Base-by-base conservation (phyloP, 2,329 filamentous ascomycete species). In the Shiraia sp. region DNA sequence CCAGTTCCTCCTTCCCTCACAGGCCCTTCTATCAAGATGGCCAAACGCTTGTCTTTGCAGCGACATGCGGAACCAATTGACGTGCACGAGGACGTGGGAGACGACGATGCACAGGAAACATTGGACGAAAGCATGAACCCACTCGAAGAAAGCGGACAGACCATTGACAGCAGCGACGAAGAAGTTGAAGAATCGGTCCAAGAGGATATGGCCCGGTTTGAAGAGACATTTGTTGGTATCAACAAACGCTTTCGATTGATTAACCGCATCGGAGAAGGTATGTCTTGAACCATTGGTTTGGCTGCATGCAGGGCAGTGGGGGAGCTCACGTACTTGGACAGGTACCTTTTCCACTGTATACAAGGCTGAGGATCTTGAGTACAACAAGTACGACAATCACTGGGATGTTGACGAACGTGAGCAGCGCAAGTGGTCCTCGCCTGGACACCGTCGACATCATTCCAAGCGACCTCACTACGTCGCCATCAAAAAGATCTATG, bases 401-500 rank as follows among this genome's bases (percentile, higher is more conserved):
- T 97, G 92, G 90, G 91, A 97, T 62, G 68, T 87, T 27, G 79
- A 81, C 32, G 84, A 79, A 51, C 82, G 85, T 29, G 79, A 83
- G 40, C 75, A 79, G 33, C 70, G 75, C n/a, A 80, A 82, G 59
- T 90, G 85, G 82, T 76, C 78, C 14, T 80, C 83, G n/a, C 86
- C 84, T n/a, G 82, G 84, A 1, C 65, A 82, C 9, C 24, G 86
- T 63, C 77, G 68, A 54, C 75, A 71, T 57, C 70, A 60, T 33
- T 75, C 74, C 29, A 63, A 71, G 68, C 53, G 55, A 34, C 77
- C 86, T 16, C 88, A 87, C 65, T 97, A 86, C 63, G 95, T 99
- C 49, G 93, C 95, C 14, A 88, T 99, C 71, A 99, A 99, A 75
- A 99, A 99, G 75, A 99, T 99, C 57, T 99, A 99, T 69, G 93